Evolutionary conservation across 2,329 filamentous ascomycete species (phyloP).

Genomic region (Paramyrothecium roridum): DNA sequence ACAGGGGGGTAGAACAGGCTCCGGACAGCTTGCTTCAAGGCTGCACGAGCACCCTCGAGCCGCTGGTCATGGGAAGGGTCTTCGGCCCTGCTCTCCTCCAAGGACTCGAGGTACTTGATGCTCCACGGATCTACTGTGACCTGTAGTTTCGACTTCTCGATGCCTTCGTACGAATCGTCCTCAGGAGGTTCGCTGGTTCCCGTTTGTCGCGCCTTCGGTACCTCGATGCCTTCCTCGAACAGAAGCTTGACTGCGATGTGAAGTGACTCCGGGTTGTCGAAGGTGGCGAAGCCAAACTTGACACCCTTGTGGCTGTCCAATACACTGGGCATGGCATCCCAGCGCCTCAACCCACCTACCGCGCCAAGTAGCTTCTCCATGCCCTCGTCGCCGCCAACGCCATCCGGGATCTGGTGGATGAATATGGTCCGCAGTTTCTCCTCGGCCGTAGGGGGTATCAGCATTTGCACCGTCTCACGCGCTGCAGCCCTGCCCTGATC

Average conservation of each 20-base stretch:
- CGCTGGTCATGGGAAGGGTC: slow-evolving; percentile 62
- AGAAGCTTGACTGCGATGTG: slow-evolving; percentile 82
- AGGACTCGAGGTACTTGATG: slow-evolving; percentile 80
- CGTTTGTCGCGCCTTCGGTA: slow-evolving; percentile 75
- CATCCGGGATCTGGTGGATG: slow-evolving; percentile 79
- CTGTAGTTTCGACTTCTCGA: slow-evolving; percentile 69
- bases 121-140: slow-evolving; percentile 81
- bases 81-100: slow-evolving; percentile 64
- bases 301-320: slow-evolving; percentile 70
- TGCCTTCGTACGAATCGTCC: slow-evolving; percentile 45
- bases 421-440: slow-evolving; percentile 92
- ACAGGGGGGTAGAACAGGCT: slow-evolving; percentile 68
- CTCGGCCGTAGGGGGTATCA: slow-evolving; percentile 81
- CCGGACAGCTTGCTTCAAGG: slow-evolving; percentile 65
- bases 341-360: slow-evolving; percentile 78
- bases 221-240: slow-evolving; percentile 74
- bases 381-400: slow-evolving; percentile 71
- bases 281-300: slow-evolving; percentile 94
- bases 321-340: slow-evolving; percentile 69
- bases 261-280: slow-evolving; percentile 85
- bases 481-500: slow-evolving; percentile 66
- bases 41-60: slow-evolving; percentile 65
- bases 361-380: slow-evolving; percentile 74
- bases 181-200: slow-evolving; percentile 40
- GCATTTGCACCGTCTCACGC: slow-evolving; percentile 65